phyloP scores from a whole-genome alignment of 208 protist species.

The Porcisia hertigi region DNA sequence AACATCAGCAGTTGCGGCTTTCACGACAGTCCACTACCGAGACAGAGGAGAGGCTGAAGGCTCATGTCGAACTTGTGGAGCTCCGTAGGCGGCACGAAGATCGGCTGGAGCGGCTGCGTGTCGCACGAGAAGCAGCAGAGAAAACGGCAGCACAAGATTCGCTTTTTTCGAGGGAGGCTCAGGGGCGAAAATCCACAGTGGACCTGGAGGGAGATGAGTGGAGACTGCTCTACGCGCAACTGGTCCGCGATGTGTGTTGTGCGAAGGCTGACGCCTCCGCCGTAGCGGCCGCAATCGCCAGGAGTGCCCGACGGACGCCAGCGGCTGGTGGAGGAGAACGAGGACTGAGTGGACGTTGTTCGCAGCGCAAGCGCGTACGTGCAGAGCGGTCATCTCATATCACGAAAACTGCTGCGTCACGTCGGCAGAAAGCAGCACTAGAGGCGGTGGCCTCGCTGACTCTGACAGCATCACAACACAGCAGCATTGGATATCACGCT shows the following conservation, averaged over 20 bases:
- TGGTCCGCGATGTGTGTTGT: conserved; percentile 24
- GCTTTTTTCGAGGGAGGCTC: conserved; percentile 4
- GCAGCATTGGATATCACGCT: neutral
- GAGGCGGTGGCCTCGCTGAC: conserved; percentile 20
- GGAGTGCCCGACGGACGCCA: neutral
- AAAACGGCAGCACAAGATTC: neutral
- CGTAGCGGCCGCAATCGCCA: neutral
- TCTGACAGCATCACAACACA: conserved; percentile 9
- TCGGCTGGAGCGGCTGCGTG: conserved; percentile 5
- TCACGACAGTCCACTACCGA: neutral
- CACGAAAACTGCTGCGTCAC: conserved; percentile 3
- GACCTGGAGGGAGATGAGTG: conserved; percentile 58
- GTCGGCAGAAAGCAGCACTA: conserved; percentile 15
- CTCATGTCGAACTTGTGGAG: conserved; percentile 18
- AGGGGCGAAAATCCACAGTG: conserved; percentile 33
- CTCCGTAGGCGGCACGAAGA: conserved; percentile 29
- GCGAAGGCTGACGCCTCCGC: conserved; percentile 11
- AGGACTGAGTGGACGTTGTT: neutral
- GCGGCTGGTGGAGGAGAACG: neutral
- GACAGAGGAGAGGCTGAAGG: conserved; percentile 7
- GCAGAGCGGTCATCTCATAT: neutral
- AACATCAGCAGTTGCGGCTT: neutral
- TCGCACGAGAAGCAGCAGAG: conserved; percentile 14
- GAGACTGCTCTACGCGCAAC: conserved; percentile 22
- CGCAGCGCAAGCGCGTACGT: conserved; percentile 10